phyloP scores from a whole-genome alignment of 2,329 filamentous ascomycete species.

The Colletotrichum horii region DNA sequence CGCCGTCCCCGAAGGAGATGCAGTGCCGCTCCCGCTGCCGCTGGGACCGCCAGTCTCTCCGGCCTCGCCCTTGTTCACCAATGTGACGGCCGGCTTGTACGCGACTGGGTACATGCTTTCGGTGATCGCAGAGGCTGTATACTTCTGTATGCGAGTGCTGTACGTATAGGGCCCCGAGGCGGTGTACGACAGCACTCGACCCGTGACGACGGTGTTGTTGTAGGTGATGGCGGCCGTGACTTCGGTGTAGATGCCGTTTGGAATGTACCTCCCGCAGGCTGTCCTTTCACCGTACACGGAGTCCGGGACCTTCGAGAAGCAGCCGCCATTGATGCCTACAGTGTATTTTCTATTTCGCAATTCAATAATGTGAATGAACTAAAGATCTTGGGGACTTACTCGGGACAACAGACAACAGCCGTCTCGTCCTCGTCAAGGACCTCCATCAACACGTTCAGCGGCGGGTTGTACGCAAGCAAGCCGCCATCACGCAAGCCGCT shows the following conservation, averaged over 20 bases:
- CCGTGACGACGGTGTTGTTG: not conserved
- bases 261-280: not conserved
- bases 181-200: not conserved
- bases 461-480: not conserved
- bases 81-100: not conserved
- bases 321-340: not conserved
- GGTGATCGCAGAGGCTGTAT: accelerated
- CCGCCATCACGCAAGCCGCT: not conserved
- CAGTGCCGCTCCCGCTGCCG: not conserved
- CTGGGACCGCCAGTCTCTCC: not conserved
- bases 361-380: not conserved
- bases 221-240: not conserved
- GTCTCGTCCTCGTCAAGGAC: not conserved
- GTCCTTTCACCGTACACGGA: not conserved
- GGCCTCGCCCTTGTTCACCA: not conserved
- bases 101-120: not conserved
- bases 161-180: not conserved
- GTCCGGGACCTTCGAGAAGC: not conserved
- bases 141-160: not conserved
- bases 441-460: constrained; percentile 3
- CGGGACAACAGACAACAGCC: not conserved
- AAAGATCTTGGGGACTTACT: not conserved
- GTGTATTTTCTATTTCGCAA: not conserved
- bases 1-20: not conserved
- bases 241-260: not conserved